phyloP scores from a whole-genome alignment of 345 rosid genomes.

The Adansonia digitata region DNA sequence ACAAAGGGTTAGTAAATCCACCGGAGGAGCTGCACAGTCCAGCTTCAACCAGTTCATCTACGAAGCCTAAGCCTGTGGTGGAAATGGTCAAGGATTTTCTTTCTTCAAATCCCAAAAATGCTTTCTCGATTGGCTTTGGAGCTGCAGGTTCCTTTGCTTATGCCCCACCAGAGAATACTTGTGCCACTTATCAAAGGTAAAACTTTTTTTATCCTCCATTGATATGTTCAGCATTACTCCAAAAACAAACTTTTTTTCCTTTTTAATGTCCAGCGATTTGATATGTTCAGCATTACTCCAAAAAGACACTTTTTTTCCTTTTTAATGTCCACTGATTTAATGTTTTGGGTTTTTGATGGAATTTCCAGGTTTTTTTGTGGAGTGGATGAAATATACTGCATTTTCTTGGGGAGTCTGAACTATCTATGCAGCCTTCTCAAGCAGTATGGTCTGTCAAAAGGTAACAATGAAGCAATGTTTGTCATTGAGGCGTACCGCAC shows the following conservation, averaged over 20 bases:
- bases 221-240: background rate
- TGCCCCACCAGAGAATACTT: constrained; percentile 23
- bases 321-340: too few species aligned
- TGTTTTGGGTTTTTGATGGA: background rate
- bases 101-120: constrained; percentile 25
- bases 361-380: constrained; percentile 61
- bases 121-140: constrained; percentile 36
- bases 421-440: constrained; percentile 45
- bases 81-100: constrained; percentile 38
- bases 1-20: constrained; percentile 44
- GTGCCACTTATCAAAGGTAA: constrained; percentile 51
- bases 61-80: constrained; percentile 33
- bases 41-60: constrained; percentile 23
- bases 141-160: constrained; percentile 39
- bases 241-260: background rate
- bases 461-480: constrained; percentile 54
- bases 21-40: constrained; percentile 65
- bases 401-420: constrained; percentile 54
- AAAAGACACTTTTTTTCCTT: too few species aligned
- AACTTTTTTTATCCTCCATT: background rate
- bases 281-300: too few species aligned
- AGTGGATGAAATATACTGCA: constrained; percentile 45
- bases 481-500: constrained; percentile 62
- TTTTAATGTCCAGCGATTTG: background rate
- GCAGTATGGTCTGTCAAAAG: constrained; percentile 61